These are phyloP conservation scores for Persicaria maculosa DNA, from an alignment of 148 eudicot genomes.

Conservation along the genomic window DNA sequence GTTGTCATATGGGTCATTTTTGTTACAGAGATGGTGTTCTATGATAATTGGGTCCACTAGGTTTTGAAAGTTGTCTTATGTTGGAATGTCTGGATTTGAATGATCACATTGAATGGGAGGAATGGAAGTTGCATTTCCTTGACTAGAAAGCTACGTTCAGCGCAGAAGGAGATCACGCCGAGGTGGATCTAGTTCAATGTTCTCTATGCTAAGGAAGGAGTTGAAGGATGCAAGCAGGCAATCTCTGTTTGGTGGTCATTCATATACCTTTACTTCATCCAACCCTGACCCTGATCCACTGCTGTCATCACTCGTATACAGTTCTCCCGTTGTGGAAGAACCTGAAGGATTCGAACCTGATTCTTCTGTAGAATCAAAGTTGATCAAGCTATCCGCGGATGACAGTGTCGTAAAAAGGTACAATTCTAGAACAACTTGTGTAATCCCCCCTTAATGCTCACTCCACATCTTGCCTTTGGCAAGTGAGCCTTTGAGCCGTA, in stretches of 20 bases:
- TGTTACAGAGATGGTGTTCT: background rate
- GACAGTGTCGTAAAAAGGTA: conserved; percentile 48
- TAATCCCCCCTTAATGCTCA: background rate
- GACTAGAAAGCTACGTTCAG: conserved; percentile 61
- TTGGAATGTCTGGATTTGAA: background rate
- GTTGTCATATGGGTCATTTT: background rate
- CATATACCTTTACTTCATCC: conserved; percentile 38
- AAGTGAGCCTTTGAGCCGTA: too few species aligned
- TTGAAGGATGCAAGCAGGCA: conserved; percentile 63
- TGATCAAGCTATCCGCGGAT: conserved; percentile 23
- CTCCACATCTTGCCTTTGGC: background rate
- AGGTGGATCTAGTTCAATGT: conserved; percentile 51
- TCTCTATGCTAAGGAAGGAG: conserved; percentile 57
- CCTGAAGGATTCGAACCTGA: conserved; percentile 29
- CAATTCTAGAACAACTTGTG: background rate
- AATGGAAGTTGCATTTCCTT: conserved; percentile 34
- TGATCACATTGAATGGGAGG: background rate
- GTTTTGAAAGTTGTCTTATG: background rate
- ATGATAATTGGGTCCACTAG: conserved; percentile 2
- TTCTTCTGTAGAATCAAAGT: conserved; percentile 30
- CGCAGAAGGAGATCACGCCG: conserved; percentile 71
- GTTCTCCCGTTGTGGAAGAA: conserved; percentile 38
- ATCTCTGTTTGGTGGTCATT: conserved; percentile 61
- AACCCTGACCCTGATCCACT: conserved; percentile 73
- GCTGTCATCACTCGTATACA: conserved; percentile 71